Percentiles rank a stretch among this genome's conserved stretches.
phyloP scores from a whole-genome alignment of 495 filamentous ascomycete genomes.

The Terfezia claveryi region DNA sequence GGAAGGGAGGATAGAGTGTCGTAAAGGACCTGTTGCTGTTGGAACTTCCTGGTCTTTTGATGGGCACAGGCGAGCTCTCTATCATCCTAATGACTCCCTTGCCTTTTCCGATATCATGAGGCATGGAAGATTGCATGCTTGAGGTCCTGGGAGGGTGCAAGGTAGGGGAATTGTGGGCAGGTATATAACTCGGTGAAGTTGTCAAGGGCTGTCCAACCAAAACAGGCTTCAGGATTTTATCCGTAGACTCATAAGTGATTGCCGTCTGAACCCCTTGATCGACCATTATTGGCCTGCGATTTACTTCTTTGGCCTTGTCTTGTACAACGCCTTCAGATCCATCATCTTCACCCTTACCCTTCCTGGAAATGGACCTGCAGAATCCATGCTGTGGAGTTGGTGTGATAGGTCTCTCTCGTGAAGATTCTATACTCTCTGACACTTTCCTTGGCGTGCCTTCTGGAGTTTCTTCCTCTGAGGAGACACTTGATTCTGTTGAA shows the following conservation, averaged over 20 bases:
- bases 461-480: slow-evolving; percentile 12
- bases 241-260: slow-evolving; percentile 49
- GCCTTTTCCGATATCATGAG: neutral
- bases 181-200: slow-evolving; percentile 8
- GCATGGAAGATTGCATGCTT: neutral
- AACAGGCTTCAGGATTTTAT: slow-evolving; percentile 22
- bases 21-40: slow-evolving; percentile 35
- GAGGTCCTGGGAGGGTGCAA: neutral
- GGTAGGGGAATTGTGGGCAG: neutral
- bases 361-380: slow-evolving; percentile 25
- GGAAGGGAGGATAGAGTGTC: slow-evolving; percentile 47
- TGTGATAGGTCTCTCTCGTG: slow-evolving; percentile 9
- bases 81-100: neutral
- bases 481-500: slow-evolving; percentile 4
- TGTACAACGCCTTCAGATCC: neutral
- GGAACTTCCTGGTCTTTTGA: slow-evolving; percentile 44
- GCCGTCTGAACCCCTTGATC: slow-evolving; percentile 57
- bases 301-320: neutral
- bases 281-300: slow-evolving; percentile 20
- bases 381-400: slow-evolving; percentile 17
- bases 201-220: slow-evolving; percentile 1
- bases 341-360: neutral
- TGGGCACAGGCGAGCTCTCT: neutral
- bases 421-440: slow-evolving; percentile 12
- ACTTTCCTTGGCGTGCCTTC: slow-evolving; percentile 13